A percentile compares a stretch with the other conserved stretches of the same genome.
Evolutionary conservation across 179 eudicot genomes (phyloP).

Genomic region (Silene noctiflora): DNA sequence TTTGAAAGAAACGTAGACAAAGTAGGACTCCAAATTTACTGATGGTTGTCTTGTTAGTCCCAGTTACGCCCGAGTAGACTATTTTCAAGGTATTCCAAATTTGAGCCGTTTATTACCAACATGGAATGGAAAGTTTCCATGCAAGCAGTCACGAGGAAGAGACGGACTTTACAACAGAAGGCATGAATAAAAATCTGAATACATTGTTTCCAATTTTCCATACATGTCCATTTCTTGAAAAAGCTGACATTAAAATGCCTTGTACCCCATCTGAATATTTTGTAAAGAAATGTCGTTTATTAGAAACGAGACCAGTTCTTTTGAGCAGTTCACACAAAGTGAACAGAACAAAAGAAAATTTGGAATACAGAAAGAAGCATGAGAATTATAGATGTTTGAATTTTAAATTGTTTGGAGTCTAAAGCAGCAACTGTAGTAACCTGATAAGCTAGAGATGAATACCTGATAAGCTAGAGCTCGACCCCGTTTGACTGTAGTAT

Average conservation of each 20-base stretch:
- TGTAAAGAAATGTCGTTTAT: slow-evolving; percentile 1
- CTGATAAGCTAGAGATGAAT: slow-evolving; percentile 15
- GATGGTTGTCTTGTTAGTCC: background rate
- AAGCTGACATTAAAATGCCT: slow-evolving; percentile 34
- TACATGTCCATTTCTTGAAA: slow-evolving; percentile 23
- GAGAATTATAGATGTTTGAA: background rate
- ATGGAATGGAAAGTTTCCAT: slow-evolving; percentile 39
- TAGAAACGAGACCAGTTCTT: background rate
- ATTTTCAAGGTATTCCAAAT: background rate
- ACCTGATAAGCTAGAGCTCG: slow-evolving; percentile 96
- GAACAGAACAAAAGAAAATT: background rate
- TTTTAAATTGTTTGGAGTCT: background rate
- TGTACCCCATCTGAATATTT: slow-evolving; percentile 29
- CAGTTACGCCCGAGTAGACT: background rate
- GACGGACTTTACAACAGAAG: slow-evolving; percentile 40
- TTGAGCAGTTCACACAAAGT: background rate
- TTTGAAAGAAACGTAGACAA: background rate
- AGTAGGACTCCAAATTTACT: background rate
- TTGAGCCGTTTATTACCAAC: background rate
- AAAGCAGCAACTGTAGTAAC: slow-evolving; percentile 20
- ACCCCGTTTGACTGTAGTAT: slow-evolving; percentile 64
- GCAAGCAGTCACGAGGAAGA: slow-evolving; percentile 58
- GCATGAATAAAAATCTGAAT: slow-evolving; percentile 22
- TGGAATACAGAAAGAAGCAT: background rate
- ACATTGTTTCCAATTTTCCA: slow-evolving; percentile 24